Conservation (phyloP, 371 early-diverging fungal genomes). For the Mucor racemosus region DNA sequence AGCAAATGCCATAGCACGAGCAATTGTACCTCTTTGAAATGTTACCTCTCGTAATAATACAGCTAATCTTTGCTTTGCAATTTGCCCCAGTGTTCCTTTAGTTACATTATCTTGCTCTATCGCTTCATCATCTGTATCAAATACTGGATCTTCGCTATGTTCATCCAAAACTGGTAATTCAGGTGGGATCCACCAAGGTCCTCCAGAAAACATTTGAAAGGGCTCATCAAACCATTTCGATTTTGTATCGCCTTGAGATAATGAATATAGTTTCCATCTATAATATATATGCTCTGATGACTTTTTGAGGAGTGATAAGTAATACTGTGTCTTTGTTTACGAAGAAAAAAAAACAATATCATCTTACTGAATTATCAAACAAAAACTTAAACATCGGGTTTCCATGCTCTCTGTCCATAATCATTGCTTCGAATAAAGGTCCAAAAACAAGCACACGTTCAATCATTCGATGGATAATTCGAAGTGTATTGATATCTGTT, state of each 20-base stretch:
- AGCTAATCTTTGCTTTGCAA: slow-evolving; percentile 63
- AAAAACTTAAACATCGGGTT: slow-evolving; percentile 79
- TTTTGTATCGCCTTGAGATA: slow-evolving; percentile 85
- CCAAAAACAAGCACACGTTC: slow-evolving; percentile 85
- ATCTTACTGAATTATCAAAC: slow-evolving; percentile 68
- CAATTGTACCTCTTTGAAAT: slow-evolving; percentile 73
- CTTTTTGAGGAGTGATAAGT: slow-evolving; percentile 31
- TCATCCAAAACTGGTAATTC: slow-evolving; percentile 74
- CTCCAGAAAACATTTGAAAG: slow-evolving; percentile 88
- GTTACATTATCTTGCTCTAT: slow-evolving; percentile 52
- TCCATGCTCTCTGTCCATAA: slow-evolving; percentile 69
- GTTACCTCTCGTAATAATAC: slow-evolving; percentile 61
- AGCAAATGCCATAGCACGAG: slow-evolving; percentile 84
- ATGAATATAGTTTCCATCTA: slow-evolving; percentile 89
- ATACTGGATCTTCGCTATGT: slow-evolving; percentile 36
- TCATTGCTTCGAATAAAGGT: slow-evolving; percentile 72
- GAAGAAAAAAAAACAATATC: not conserved
- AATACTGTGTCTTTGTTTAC: not conserved
- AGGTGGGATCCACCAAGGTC: slow-evolving; percentile 89
- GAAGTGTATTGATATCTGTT: slow-evolving; percentile 55
- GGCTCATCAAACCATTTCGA: slow-evolving; percentile 78
- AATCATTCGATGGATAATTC: slow-evolving; percentile 83
- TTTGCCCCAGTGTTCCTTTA: slow-evolving; percentile 64
- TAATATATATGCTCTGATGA: slow-evolving; percentile 87
- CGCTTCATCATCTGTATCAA: slow-evolving; percentile 61